A percentile compares a stretch with the other conserved stretches of the same genome.
Evolutionary conservation across 2,329 filamentous ascomycete genomes (phyloP).

Genomic region (Penicillium sp.): DNA sequence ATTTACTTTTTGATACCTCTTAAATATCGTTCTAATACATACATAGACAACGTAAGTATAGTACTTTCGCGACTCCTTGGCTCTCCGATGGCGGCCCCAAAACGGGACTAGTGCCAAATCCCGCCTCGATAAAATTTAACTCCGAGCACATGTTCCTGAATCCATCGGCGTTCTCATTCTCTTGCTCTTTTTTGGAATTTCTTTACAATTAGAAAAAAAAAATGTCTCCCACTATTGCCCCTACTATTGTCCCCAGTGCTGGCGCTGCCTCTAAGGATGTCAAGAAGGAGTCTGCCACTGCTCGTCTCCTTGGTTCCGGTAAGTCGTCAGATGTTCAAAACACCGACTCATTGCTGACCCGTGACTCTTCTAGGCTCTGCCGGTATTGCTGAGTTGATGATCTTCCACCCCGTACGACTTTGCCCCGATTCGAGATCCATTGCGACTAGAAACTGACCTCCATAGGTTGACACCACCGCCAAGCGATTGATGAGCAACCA

Average conservation of each 20-base stretch:
- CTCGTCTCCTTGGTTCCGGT: conserved; percentile 91
- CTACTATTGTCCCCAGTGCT: conserved; percentile 35
- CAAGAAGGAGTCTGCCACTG: conserved; percentile 85
- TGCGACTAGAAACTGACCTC: conserved; percentile 20
- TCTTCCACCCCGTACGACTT: conserved; percentile 78
- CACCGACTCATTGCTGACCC: conserved; percentile 9
- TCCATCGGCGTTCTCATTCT: conserved; percentile 13
- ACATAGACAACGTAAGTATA: not conserved
- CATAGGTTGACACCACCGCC: conserved; percentile 90
- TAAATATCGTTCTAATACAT: not conserved
- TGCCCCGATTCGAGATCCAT: not conserved
- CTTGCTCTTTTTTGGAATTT: conserved; percentile 1
- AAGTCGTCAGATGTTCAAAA: conserved; percentile 24
- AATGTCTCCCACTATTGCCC: conserved; percentile 56
- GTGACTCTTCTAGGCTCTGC: conserved; percentile 64
- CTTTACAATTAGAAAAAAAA: conserved; percentile 12
- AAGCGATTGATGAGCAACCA: conserved; percentile 99
- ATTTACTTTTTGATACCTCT: not conserved
- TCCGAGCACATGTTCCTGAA: conserved; percentile 19
- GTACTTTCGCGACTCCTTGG: not conserved
- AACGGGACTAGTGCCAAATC: conserved; percentile 23
- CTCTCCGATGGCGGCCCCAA: conserved; percentile 24
- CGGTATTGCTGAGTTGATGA: conserved; percentile 85
- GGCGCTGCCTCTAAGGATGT: conserved; percentile 56
- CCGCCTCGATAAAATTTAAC: conserved; percentile 24